These are phyloP conservation scores for Avena sativa DNA, from an alignment of 176 grass and related monocot species.

Conservation along the genomic window DNA sequence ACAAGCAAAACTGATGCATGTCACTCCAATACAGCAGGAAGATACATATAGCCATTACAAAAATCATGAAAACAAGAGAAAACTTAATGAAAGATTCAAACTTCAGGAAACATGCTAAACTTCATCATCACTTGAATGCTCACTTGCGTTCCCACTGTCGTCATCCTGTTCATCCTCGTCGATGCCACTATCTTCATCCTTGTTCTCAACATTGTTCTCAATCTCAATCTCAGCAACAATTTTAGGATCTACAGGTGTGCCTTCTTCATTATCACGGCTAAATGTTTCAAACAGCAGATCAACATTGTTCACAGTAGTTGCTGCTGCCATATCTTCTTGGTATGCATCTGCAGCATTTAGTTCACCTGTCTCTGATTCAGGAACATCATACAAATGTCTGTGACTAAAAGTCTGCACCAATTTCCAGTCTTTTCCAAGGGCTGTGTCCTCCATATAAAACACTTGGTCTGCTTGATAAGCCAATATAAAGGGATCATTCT, in stretches of 20 bases:
- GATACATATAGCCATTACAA: background rate
- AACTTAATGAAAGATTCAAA: background rate
- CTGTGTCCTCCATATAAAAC: constrained; percentile 3
- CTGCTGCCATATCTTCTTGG: background rate
- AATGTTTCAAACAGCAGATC: background rate
- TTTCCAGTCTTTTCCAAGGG: background rate
- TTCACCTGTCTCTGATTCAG: background rate
- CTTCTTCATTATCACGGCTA: constrained; percentile 7
- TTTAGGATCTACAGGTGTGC: background rate
- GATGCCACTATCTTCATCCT: background rate
- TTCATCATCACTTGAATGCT: constrained; percentile 11
- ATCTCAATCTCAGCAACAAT: background rate
- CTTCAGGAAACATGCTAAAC: background rate
- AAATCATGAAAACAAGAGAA: background rate
- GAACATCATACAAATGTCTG: background rate
- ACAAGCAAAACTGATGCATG: background rate
- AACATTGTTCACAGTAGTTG: background rate
- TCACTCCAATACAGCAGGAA: background rate
- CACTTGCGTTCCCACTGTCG: background rate
- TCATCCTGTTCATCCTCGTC: background rate
- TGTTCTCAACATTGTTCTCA: background rate
- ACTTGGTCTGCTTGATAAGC: background rate
- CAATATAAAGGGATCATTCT: background rate
- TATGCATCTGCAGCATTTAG: constrained; percentile 5
- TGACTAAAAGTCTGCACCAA: background rate